Conservation (phyloP, 2,329 filamentous ascomycete species). For the Coniochaeta sp. region DNA sequence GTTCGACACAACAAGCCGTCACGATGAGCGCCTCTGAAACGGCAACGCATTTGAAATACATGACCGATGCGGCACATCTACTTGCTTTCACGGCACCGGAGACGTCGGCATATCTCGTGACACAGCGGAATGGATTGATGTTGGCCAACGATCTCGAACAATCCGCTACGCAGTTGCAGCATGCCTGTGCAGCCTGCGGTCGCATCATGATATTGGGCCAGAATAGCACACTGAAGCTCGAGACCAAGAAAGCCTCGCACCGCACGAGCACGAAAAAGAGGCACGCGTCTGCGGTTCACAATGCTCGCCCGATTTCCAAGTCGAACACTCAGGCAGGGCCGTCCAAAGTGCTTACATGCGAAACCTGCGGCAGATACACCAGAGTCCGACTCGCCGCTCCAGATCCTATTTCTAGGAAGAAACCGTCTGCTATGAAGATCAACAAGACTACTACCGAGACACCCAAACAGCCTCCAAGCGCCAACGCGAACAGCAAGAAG, state of each 20-base stretch:
- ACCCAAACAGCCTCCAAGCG: constrained; percentile 24
- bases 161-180: constrained; percentile 43
- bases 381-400: constrained; percentile 31
- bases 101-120: constrained; percentile 54
- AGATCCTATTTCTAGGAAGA: constrained; percentile 16
- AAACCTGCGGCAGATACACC: constrained; percentile 36
- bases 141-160: constrained; percentile 34
- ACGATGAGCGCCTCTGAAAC: constrained; percentile 11
- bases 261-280: constrained; percentile 31
- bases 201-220: constrained; percentile 50
- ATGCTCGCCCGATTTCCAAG: neutral
- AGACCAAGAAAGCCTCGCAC: constrained; percentile 38
- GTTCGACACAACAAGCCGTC: constrained; percentile 2
- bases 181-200: constrained; percentile 53
- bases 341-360: constrained; percentile 36
- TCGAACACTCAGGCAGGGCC: constrained; percentile 11
- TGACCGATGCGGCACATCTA: constrained; percentile 54
- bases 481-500: constrained; percentile 57
- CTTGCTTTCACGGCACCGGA: constrained; percentile 44
- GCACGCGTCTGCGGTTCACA: constrained; percentile 4
- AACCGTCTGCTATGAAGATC: constrained; percentile 4
- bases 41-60: constrained; percentile 29
- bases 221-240: constrained; percentile 30
- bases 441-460: constrained; percentile 6
- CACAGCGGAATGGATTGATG: constrained; percentile 40